Conservation (phyloP, 768 basidiomycete genomes). For the Pluteus cervinus region DNA sequence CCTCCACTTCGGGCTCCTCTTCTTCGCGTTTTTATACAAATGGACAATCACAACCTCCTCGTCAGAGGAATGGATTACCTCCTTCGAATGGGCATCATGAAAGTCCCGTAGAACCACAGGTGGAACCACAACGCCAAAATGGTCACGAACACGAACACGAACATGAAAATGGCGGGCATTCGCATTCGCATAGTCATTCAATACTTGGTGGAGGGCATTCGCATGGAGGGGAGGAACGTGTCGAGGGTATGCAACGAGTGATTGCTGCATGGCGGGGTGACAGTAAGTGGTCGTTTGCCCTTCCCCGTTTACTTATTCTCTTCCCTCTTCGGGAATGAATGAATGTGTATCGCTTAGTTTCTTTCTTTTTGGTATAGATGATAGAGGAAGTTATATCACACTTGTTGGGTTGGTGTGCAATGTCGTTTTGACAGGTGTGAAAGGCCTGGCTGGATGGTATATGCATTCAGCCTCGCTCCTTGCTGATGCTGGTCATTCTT, state of each 20-base stretch:
- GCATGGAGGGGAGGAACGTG: slow-evolving; percentile 59
- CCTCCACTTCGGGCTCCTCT: neutral
- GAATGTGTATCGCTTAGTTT: too few species aligned
- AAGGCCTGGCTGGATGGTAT: slow-evolving; percentile 85
- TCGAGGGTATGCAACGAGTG: too few species aligned
- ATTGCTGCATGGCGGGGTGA: slow-evolving; percentile 61
- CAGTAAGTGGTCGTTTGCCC: slow-evolving; percentile 34
- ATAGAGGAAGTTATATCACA: slow-evolving; percentile 79
- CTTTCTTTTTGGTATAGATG: slow-evolving; percentile 37
- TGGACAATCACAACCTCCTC: slow-evolving; percentile 5
- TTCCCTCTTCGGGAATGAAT: neutral
- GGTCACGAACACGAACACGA: slow-evolving; percentile 19
- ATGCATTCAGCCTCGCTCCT: slow-evolving; percentile 88
- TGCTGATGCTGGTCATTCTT: slow-evolving; percentile 90
- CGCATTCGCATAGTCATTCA: slow-evolving; percentile 61
- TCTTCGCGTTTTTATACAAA: slow-evolving; percentile 14
- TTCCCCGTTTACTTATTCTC: neutral
- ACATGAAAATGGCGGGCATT: slow-evolving; percentile 38
- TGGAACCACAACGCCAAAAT: slow-evolving; percentile 12
- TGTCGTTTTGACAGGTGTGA: slow-evolving; percentile 72
- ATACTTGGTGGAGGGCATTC: slow-evolving; percentile 50
- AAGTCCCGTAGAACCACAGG: slow-evolving; percentile 4
- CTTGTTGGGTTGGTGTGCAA: slow-evolving; percentile 82
- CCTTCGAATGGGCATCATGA: slow-evolving; percentile 5
- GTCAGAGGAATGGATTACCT: neutral